These are phyloP conservation scores for Barnettozyma californica DNA, from an alignment of 805 yeast genomes.

Conservation along the genomic window DNA sequence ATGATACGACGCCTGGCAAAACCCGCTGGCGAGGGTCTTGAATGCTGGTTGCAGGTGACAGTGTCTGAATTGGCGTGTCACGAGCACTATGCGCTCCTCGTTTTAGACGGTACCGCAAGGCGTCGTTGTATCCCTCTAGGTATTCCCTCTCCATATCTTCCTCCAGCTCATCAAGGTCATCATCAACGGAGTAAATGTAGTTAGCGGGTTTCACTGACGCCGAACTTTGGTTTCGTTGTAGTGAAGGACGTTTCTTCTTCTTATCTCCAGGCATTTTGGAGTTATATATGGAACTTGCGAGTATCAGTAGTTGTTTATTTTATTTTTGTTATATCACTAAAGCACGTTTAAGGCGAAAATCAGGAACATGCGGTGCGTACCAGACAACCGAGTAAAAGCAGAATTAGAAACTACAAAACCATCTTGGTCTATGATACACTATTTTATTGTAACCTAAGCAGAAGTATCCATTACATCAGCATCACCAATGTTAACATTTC, in stretches of 20 bases:
- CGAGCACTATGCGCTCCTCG: conserved; percentile 24
- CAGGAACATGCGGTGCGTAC: background rate
- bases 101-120: conserved; percentile 45
- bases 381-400: background rate
- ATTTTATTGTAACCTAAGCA: conserved; percentile 7
- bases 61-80: conserved; percentile 2
- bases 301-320: no score
- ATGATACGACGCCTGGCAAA: conserved; percentile 8
- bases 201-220: conserved; percentile 14
- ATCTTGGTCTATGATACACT: background rate
- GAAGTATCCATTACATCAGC: conserved; percentile 37
- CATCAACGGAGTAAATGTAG: conserved; percentile 71
- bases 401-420: background rate
- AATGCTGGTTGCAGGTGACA: conserved; percentile 1
- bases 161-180: conserved; percentile 68
- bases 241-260: conserved; percentile 22
- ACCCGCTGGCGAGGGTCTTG: background rate
- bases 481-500: conserved; percentile 55
- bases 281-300: background rate
- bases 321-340: no score
- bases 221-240: conserved; percentile 19
- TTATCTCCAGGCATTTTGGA: background rate
- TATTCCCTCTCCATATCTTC: conserved; percentile 55
- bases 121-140: conserved; percentile 70
- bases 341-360: background rate